Evolutionary conservation across 2,329 filamentous ascomycete genomes (phyloP).

Genomic region (Neonectria neomacrospora): DNA sequence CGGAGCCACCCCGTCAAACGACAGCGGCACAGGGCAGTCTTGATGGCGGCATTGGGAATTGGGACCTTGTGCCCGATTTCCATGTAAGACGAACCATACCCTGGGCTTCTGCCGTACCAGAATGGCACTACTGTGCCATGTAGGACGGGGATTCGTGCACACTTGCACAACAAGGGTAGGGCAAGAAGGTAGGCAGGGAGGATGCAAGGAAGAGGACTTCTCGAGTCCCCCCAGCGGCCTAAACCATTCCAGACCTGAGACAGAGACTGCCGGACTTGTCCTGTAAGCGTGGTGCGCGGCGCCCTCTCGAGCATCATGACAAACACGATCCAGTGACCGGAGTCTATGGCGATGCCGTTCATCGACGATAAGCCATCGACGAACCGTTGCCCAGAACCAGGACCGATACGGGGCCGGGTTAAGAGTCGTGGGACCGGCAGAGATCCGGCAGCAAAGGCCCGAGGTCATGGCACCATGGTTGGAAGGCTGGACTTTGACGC

Average conservation of each 20-base stretch:
- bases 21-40: background rate
- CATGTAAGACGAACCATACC: background rate
- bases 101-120: background rate
- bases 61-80: background rate
- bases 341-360: background rate
- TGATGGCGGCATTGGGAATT: slow-evolving; percentile 2
- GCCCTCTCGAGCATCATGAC: background rate
- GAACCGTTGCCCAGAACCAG: slow-evolving; percentile 7
- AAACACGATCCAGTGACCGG: background rate
- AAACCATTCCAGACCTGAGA: background rate
- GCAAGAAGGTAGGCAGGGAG: background rate
- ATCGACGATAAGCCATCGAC: slow-evolving; percentile 14
- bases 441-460: background rate
- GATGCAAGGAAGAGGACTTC: background rate
- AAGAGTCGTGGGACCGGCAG: slow-evolving; percentile 3
- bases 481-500: slow-evolving; percentile 9
- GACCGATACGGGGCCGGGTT: background rate
- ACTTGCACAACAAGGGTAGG: background rate
- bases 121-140: slow-evolving; percentile 3
- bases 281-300: background rate
- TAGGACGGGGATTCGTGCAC: background rate
- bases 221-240: background rate
- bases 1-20: background rate
- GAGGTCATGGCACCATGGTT: slow-evolving; percentile 5
- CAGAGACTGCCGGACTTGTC: background rate